Evolutionary conservation across 805 yeast species (phyloP).

Genomic region (Scheffersomyces ergatensis): DNA sequence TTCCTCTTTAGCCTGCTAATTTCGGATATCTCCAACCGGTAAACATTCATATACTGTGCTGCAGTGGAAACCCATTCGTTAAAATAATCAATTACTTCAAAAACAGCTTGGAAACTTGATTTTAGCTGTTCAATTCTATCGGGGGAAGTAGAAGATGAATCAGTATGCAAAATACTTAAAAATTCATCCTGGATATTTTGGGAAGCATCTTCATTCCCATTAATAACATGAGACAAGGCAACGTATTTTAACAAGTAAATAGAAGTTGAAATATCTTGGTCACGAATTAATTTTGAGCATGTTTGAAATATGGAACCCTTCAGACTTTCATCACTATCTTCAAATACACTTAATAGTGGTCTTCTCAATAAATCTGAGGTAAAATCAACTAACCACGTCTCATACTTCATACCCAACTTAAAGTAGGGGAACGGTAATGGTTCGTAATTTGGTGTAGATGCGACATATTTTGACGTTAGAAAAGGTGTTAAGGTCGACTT

Average conservation of each 20-base stretch:
- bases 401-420: slow-evolving; percentile 51
- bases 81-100: slow-evolving; percentile 78
- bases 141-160: slow-evolving; percentile 43
- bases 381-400: slow-evolving; percentile 70
- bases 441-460: slow-evolving; percentile 50
- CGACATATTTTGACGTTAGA: slow-evolving; percentile 66
- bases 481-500: slow-evolving; percentile 75
- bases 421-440: slow-evolving; percentile 64
- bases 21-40: slow-evolving; percentile 15
- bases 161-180: slow-evolving; percentile 50
- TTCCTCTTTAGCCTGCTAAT: slow-evolving; percentile 22
- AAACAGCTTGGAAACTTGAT: slow-evolving; percentile 68
- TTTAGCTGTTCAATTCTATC: slow-evolving; percentile 57
- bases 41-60: slow-evolving; percentile 28
- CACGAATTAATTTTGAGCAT: slow-evolving; percentile 57
- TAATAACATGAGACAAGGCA: slow-evolving; percentile 60
- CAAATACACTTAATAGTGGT: slow-evolving; percentile 15
- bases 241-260: slow-evolving; percentile 76
- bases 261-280: slow-evolving; percentile 68
- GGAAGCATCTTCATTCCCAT: slow-evolving; percentile 35
- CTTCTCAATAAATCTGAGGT: slow-evolving; percentile 64
- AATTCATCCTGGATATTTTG: slow-evolving; percentile 59
- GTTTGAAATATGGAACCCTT: slow-evolving; percentile 51
- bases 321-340: slow-evolving; percentile 10
- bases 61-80: slow-evolving; percentile 66